A percentile compares a stretch with the other conserved stretches of the same genome.
Conservation (phyloP, 2,329 filamentous ascomycete species). For the Alternaria solani region DNA sequence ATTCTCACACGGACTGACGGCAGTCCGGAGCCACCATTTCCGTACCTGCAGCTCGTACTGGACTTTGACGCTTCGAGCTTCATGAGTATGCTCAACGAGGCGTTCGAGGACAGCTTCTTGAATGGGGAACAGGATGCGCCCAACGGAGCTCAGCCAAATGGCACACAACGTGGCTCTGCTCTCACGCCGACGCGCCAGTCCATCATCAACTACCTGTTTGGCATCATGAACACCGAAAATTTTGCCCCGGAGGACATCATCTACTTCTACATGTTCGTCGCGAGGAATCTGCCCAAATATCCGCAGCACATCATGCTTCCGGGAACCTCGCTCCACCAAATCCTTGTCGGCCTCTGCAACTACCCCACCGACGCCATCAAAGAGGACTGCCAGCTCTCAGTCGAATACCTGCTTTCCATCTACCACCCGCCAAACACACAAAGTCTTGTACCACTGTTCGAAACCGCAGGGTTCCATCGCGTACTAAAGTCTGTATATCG, state of each 20-base stretch:
- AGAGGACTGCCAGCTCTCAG: constrained; percentile 96
- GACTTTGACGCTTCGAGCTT: constrained; percentile 92
- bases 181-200: constrained; percentile 81
- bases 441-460: constrained; percentile 77
- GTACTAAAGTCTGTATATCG: constrained; percentile 91
- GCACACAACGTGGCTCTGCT: constrained; percentile 50
- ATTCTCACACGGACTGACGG: constrained; percentile 67
- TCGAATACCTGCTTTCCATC: constrained; percentile 91
- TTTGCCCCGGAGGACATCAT: constrained; percentile 85
- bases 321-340: constrained; percentile 81
- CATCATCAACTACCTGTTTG: constrained; percentile 86
- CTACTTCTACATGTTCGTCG: constrained; percentile 98
- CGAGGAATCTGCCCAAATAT: constrained; percentile 94
- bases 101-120: constrained; percentile 92
- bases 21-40: constrained; percentile 76
- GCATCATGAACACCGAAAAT: constrained; percentile 81
- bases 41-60: constrained; percentile 83
- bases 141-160: constrained; percentile 63
- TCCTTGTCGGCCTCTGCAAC: constrained; percentile 82
- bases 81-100: constrained; percentile 93
- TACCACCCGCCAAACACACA: constrained; percentile 88
- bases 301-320: constrained; percentile 93
- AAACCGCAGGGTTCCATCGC: constrained; percentile 83
- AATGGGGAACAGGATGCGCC: constrained; percentile 77
- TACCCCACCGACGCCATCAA: constrained; percentile 82